Evolutionary conservation across 2,329 filamentous ascomycete genomes (phyloP).

Genomic region (Akanthomyces lecanii): DNA sequence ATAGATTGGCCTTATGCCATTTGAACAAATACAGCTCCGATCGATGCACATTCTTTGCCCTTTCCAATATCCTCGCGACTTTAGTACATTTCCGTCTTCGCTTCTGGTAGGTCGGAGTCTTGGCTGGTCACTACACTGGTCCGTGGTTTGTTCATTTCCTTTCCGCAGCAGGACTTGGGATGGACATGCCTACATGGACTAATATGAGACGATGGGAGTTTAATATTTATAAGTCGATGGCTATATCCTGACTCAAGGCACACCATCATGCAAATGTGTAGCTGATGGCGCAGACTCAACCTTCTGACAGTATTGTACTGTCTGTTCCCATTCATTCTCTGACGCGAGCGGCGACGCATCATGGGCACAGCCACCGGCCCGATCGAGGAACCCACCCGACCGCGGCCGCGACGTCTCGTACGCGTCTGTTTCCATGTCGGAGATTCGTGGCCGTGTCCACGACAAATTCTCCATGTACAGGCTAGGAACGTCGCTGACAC

Average conservation of each 20-base stretch:
- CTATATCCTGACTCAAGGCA: not conserved
- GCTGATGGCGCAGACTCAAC: not conserved
- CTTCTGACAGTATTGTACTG: not conserved
- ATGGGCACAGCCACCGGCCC: not conserved
- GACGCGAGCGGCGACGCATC: not conserved
- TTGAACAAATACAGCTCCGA: constrained; percentile 7
- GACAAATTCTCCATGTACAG: not conserved
- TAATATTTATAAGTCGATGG: not conserved
- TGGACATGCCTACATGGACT: no score
- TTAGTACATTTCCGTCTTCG: no score
- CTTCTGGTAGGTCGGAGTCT: no score
- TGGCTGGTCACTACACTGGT: no score
- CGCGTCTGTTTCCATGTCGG: not conserved
- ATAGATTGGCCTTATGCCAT: not conserved
- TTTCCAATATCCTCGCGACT: no score
- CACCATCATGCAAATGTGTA: no score
- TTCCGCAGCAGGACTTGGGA: no score
- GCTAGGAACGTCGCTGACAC: not conserved
- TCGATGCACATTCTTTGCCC: not conserved
- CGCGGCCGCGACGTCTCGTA: not conserved
- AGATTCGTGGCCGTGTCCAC: not conserved
- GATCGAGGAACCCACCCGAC: not conserved
- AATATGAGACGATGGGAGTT: no score
- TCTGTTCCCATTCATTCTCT: not conserved
- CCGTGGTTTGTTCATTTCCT: no score